Conservation (phyloP, 2,329 filamentous ascomycete genomes). For the Verticillium nonalfalfae region DNA sequence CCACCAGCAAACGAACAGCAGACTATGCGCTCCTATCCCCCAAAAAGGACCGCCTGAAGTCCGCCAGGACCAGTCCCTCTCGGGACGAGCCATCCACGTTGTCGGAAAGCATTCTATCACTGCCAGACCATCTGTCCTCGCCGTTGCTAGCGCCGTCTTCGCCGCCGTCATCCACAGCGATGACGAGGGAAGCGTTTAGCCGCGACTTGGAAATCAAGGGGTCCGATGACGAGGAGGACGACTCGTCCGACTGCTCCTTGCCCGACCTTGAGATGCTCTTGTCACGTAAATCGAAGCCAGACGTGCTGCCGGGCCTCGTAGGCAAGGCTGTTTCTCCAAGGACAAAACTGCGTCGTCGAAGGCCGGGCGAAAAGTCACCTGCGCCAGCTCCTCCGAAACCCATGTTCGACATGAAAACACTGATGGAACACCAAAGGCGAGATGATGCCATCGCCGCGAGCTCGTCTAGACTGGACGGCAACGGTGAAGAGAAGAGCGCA, state of each 20-base stretch:
- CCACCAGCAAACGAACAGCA: slow-evolving; percentile 1
- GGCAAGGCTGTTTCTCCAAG: slow-evolving; percentile 36
- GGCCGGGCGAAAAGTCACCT: slow-evolving; percentile 30
- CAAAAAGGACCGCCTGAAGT: slow-evolving; percentile 1
- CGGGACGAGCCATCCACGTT: slow-evolving; percentile 2
- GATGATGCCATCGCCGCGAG: slow-evolving; percentile 56
- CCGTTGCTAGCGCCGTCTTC: slow-evolving; percentile 17
- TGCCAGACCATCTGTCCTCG: slow-evolving; percentile 12
- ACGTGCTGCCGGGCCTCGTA: slow-evolving; percentile 12
- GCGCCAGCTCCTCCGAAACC: slow-evolving; percentile 47
- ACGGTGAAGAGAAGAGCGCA: slow-evolving; percentile 13
- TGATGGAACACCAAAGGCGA: slow-evolving; percentile 52
- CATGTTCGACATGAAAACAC: slow-evolving; percentile 56
- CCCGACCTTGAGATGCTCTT: slow-evolving; percentile 32
- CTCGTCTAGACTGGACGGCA: slow-evolving; percentile 34
- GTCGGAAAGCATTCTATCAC: not conserved
- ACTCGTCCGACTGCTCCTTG: slow-evolving; percentile 54
- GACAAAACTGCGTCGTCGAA: slow-evolving; percentile 8
- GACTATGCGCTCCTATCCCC: not conserved
- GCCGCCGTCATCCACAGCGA: slow-evolving; percentile 17
- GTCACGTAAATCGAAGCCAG: slow-evolving; percentile 7
- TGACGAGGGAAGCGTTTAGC: slow-evolving; percentile 21
- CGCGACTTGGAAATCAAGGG: slow-evolving; percentile 57
- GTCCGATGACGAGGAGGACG: slow-evolving; percentile 65
- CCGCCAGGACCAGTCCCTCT: slow-evolving; percentile 4